Percentiles rank a stretch among this genome's conserved stretches.
phyloP scores from a whole-genome alignment of 805 yeast genomes.

The Barnettozyma salicaria region DNA sequence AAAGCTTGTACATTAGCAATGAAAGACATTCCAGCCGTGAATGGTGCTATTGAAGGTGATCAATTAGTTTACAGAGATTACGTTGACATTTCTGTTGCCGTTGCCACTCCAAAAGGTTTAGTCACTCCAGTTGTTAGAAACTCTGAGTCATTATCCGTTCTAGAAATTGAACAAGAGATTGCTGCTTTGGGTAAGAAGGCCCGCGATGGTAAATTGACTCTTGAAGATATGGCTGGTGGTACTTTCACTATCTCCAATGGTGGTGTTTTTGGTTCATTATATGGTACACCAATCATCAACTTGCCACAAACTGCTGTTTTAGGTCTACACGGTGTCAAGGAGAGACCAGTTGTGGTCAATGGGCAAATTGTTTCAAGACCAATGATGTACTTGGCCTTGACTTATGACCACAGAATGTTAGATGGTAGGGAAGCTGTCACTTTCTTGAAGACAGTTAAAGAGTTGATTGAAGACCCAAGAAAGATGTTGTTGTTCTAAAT shows the following conservation, averaged over 20 bases:
- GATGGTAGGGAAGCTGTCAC: constrained; percentile 99
- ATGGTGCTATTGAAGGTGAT: constrained; percentile 91
- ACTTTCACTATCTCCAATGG: constrained; percentile 98
- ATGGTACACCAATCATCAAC: constrained; percentile 98
- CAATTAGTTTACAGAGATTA: constrained; percentile 95
- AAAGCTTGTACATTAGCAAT: constrained; percentile 90
- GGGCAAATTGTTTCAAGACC: constrained; percentile 97
- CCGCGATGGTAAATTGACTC: constrained; percentile 90
- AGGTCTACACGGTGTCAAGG: constrained; percentile 96
- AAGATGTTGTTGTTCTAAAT: constrained; percentile 71
- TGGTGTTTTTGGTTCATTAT: constrained; percentile 96
- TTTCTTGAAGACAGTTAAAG: constrained; percentile 93
- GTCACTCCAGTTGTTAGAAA: constrained; percentile 98
- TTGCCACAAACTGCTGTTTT: constrained; percentile 97
- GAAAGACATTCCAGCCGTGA: constrained; percentile 91
- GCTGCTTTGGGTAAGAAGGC: constrained; percentile 81
- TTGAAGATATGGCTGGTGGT: constrained; percentile 99
- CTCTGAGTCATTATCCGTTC: constrained; percentile 82
- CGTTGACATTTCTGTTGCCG: constrained; percentile 93
- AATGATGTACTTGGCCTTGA: constrained; percentile 98
- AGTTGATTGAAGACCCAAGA: constrained; percentile 97
- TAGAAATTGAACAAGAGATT: constrained; percentile 88
- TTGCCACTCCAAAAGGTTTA: constrained; percentile 98
- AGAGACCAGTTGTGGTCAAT: constrained; percentile 93
- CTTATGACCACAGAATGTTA: constrained; percentile 95